phyloP scores from a whole-genome alignment of 257 asterid genomes.

The Solanum ahanhuiri region DNA sequence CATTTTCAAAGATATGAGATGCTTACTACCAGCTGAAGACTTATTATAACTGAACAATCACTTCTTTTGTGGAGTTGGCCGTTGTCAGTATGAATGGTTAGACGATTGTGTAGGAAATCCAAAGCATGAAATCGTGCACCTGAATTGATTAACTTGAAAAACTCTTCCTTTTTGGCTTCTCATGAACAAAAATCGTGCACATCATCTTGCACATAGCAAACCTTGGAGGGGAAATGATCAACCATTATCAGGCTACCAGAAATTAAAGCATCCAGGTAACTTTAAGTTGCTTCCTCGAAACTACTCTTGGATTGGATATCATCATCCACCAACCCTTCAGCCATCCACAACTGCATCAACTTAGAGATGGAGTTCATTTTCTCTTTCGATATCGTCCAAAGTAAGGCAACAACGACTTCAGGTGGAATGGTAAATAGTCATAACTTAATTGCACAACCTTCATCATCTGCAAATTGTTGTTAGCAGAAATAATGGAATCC shows the following conservation, averaged over 20 bases:
- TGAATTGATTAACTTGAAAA: background rate
- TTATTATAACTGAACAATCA: background rate
- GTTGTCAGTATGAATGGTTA: background rate
- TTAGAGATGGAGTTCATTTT: background rate
- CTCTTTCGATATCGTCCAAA: conserved; percentile 7
- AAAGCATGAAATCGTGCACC: background rate
- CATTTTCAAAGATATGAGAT: background rate
- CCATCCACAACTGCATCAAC: conserved; percentile 13
- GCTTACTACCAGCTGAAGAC: background rate
- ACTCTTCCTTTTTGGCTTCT: conserved; percentile 2
- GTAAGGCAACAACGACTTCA: conserved; percentile 23
- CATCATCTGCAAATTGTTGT: background rate
- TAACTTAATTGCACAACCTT: conserved; percentile 15
- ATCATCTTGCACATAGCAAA: conserved; percentile 13
- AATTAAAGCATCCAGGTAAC: conserved; percentile 11
- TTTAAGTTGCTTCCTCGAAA: background rate
- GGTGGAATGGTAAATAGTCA: conserved; percentile 11
- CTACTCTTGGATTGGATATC: background rate
- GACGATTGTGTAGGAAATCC: background rate
- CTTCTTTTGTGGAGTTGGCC: background rate
- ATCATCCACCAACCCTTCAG: conserved; percentile 23
- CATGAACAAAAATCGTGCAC: conserved; percentile 3
- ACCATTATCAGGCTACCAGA: conserved; percentile 6
- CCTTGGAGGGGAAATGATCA: background rate
- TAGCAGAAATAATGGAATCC: background rate